These are phyloP conservation scores for Oropetium thomaeum DNA, from an alignment of 176 grass and related monocot species.

Conservation along the genomic window DNA sequence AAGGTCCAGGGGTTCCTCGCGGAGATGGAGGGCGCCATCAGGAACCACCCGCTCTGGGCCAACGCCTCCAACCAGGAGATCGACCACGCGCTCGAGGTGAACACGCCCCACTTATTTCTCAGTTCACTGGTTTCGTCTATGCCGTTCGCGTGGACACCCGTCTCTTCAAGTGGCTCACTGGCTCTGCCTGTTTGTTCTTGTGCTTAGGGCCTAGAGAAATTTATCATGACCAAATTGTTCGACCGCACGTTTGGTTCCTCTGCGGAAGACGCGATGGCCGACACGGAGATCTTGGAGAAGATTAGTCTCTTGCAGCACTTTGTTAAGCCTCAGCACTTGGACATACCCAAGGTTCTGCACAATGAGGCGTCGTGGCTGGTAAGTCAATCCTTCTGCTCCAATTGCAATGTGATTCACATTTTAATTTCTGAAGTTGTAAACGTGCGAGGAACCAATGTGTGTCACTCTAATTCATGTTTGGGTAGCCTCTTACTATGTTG, in stretches of 20 bases:
- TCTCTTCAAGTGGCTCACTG: neutral
- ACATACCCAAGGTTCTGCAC: conserved; percentile 69
- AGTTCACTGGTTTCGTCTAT: neutral
- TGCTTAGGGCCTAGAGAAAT: conserved; percentile 80
- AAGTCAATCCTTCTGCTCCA: conserved; percentile 11
- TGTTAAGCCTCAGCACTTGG: conserved; percentile 81
- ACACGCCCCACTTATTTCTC: neutral
- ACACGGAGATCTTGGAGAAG: conserved; percentile 66
- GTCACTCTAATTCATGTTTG: neutral
- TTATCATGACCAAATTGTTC: conserved; percentile 88
- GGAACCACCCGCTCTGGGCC: conserved; percentile 69
- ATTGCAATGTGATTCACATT: neutral
- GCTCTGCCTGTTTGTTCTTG: neutral
- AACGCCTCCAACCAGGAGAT: conserved; percentile 67
- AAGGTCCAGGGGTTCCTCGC: conserved; percentile 70
- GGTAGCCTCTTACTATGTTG: neutral
- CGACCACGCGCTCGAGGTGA: conserved; percentile 86
- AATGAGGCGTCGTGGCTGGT: conserved; percentile 93
- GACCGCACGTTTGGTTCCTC: conserved; percentile 58
- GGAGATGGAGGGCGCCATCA: conserved; percentile 64
- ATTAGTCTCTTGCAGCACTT: conserved; percentile 77
- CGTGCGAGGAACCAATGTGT: neutral
- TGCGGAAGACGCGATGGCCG: conserved; percentile 42
- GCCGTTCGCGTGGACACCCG: neutral
- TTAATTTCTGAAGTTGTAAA: neutral